Base-by-base conservation (phyloP, 1,284 basidiomycete species). In the Athelia sp. region DNA sequence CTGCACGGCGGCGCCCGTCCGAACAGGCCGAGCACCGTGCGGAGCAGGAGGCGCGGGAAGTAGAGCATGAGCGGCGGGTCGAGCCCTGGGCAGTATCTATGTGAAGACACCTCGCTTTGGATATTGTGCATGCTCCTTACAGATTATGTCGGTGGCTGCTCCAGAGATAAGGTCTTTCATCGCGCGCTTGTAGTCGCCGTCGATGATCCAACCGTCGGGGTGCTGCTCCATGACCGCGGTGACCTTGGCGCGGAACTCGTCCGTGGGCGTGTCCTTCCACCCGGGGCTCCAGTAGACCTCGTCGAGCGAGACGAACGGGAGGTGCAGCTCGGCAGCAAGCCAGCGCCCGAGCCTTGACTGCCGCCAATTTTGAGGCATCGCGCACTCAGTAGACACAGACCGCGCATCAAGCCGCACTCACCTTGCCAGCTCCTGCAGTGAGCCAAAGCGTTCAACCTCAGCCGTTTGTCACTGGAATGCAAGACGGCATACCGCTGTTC, bases 201-300 rank as follows among this genome's bases (percentile, higher is more conserved):
- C 62, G 42, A 65, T 53, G 48, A 65, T 46, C 64, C 63, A 66
- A 9, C 59, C 60, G 19, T 49, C 45, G 3, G 55, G 49, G 24
- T 47, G 17, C 17, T 52, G 18, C 19, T 48, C 54, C 19, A 64
- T 38, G 11, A 57, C 52, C 2, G 49, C 51, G 11, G 45, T 51
- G 21, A 65, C 57, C 18, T 34, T 54, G 11, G 35, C 46, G 23
- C 50, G 54, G 47, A 65, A 59, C 29, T 55, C 58, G 13, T 56
- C 56, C 15, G 2, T 4, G 10, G 61, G 45, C n/a, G 42, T 17
- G 17, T 45, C 4, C 13, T 26, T 19, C 64, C 61, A 65, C 24
- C 52, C 53, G 9, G 64, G 62, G n/a, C 44, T 42, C 62, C 62
- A 64, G 46, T 46, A 54, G 1, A 65, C 19, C 17, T 29, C 46